A percentile compares a stretch with the other conserved stretches of the same genome.
Conservation (phyloP, 306 rosid genomes). For the Glycine soja region DNA sequence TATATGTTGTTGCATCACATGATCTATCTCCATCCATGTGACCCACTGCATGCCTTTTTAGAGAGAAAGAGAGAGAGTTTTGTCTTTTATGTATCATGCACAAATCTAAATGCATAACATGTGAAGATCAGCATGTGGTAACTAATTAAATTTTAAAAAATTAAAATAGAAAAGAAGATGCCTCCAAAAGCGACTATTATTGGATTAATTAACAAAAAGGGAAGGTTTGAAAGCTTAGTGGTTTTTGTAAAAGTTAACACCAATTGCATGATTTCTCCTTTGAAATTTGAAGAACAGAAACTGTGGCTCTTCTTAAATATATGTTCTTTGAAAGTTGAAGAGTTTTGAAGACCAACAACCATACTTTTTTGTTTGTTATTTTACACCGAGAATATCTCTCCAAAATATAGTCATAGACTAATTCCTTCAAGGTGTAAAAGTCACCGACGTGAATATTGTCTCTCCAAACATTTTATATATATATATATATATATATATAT, state of each 20-base stretch:
- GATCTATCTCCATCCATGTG: conserved; percentile 67
- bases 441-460: too few species aligned
- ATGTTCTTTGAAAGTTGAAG: too few species aligned
- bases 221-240: conserved; percentile 44
- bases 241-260: conserved; percentile 21
- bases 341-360: too few species aligned
- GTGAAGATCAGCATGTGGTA: conserved; percentile 52
- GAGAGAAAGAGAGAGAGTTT: conserved; percentile 45
- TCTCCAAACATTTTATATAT: too few species aligned
- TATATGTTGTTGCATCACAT: conserved; percentile 59
- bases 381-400: too few species aligned
- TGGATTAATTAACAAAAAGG: conserved; percentile 46
- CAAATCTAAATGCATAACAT: conserved; percentile 67
- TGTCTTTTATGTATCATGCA: conserved; percentile 59
- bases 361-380: too few species aligned
- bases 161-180: conserved; percentile 38
- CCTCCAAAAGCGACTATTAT: conserved; percentile 41
- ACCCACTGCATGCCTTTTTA: conserved; percentile 56
- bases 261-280: conserved; percentile 13
- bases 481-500: not conserved
- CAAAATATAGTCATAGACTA: too few species aligned
- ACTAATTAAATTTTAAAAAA: not conserved
- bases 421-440: too few species aligned
- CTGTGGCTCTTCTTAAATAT: not conserved
- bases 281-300: conserved; percentile 19